phyloP scores from a whole-genome alignment of 257 asterid genomes.

The Solanum chiquidenum region DNA sequence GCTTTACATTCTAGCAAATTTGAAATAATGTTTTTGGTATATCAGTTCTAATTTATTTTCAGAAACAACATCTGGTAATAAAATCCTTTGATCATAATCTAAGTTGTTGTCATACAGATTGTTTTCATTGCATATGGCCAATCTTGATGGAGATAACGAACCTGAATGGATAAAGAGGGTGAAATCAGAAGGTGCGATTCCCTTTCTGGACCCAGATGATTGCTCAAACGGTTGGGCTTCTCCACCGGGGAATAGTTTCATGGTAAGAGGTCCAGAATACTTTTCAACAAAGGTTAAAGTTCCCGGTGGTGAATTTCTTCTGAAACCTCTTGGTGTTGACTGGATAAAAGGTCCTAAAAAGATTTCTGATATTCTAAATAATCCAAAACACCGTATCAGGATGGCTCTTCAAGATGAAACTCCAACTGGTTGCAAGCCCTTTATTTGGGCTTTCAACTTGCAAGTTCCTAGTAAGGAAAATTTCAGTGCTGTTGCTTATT shows the following conservation, averaged over 20 bases:
- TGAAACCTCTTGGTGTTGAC: conserved; percentile 77
- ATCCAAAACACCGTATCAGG: conserved; percentile 55
- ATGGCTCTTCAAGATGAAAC: conserved; percentile 38
- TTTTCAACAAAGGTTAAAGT: conserved; percentile 46
- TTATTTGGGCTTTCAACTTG: conserved; percentile 76
- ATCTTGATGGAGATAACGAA: conserved; percentile 25
- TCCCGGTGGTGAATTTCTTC: conserved; percentile 65
- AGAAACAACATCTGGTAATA: background rate
- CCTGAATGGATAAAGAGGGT: conserved; percentile 57
- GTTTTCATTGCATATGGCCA: conserved; percentile 27
- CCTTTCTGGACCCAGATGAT: conserved; percentile 45
- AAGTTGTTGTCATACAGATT: conserved; percentile 1
- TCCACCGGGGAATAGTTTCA: conserved; percentile 58
- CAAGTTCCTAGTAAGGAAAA: conserved; percentile 82
- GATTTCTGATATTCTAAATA: conserved; percentile 38
- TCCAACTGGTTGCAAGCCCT: conserved; percentile 37
- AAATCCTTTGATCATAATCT: background rate
- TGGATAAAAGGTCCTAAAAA: conserved; percentile 81
- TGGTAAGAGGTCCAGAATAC: conserved; percentile 72
- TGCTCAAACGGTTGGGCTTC: conserved; percentile 78
- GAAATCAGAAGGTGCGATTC: conserved; percentile 65
- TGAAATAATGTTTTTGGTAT: background rate
- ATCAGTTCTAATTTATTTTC: background rate
- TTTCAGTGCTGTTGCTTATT: conserved; percentile 63
- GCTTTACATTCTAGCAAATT: background rate